These are phyloP conservation scores for Penicillium desertorum DNA, from an alignment of 495 filamentous ascomycete species.

Conservation along the genomic window DNA sequence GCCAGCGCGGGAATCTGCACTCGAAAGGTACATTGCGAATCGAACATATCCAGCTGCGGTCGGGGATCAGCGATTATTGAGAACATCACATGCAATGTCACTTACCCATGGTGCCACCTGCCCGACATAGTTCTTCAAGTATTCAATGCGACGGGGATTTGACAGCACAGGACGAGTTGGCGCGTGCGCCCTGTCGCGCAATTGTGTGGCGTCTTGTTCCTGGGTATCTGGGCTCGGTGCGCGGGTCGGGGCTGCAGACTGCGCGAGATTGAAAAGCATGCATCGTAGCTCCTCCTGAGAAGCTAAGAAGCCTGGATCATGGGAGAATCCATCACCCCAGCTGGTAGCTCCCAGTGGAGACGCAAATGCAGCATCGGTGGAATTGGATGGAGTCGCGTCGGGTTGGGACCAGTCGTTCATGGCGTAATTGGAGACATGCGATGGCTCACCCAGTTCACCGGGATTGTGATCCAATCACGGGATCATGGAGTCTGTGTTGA, in stretches of 20 bases:
- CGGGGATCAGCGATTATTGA: slow-evolving; percentile 3
- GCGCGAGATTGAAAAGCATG: slow-evolving; percentile 37
- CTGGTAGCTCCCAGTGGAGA: slow-evolving; percentile 27
- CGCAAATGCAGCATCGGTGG: slow-evolving; percentile 21
- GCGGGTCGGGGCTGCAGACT: slow-evolving; percentile 36
- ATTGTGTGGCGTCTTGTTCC: slow-evolving; percentile 1
- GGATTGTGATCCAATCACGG: background rate
- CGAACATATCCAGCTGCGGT: slow-evolving; percentile 51
- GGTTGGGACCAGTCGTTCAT: background rate
- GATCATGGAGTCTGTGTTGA: background rate
- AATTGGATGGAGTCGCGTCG: slow-evolving; percentile 15
- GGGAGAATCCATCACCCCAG: slow-evolving; percentile 39
- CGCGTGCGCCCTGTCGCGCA: slow-evolving; percentile 1
- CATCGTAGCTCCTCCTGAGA: slow-evolving; percentile 42
- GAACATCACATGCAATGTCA: slow-evolving; percentile 1
- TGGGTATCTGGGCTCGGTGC: slow-evolving; percentile 22
- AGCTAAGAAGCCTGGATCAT: slow-evolving; percentile 40
- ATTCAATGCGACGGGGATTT: slow-evolving; percentile 31
- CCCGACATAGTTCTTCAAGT: slow-evolving; percentile 47
- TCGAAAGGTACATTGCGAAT: slow-evolving; percentile 43
- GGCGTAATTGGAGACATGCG: background rate
- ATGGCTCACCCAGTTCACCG: background rate
- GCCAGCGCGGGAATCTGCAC: slow-evolving; percentile 42
- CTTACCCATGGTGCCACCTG: slow-evolving; percentile 46
- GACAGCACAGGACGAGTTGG: slow-evolving; percentile 26